Conservation (phyloP, 2,329 filamentous ascomycete genomes). For the Pyrenophora graminea region DNA sequence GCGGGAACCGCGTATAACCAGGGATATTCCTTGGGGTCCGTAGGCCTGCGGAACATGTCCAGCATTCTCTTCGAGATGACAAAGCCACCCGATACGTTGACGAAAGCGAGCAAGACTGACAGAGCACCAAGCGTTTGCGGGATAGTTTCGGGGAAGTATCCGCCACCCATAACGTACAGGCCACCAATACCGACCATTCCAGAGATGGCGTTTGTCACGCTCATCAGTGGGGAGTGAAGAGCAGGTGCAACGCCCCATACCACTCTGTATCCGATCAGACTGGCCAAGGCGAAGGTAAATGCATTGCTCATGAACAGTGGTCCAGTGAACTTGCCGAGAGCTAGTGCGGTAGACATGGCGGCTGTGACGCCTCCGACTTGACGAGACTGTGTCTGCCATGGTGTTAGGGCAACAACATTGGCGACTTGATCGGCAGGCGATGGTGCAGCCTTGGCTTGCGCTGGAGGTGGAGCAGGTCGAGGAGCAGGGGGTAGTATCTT, state of each 20-base stretch:
- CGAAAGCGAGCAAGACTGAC: constrained; percentile 82
- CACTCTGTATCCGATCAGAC: constrained; percentile 77
- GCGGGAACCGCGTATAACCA: constrained; percentile 84
- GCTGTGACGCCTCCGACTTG: constrained; percentile 76
- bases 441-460: constrained; percentile 51
- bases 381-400: constrained; percentile 78
- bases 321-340: constrained; percentile 76
- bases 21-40: constrained; percentile 84
- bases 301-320: constrained; percentile 87
- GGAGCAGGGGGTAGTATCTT: constrained; percentile 76
- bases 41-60: constrained; percentile 68
- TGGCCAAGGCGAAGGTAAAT: constrained; percentile 82
- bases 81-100: constrained; percentile 87
- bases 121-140: constrained; percentile 76
- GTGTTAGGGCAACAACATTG: constrained; percentile 70
- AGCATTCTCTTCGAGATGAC: constrained; percentile 93
- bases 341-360: constrained; percentile 75
- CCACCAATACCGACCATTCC: constrained; percentile 88
- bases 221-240: constrained; percentile 82
- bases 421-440: constrained; percentile 50
- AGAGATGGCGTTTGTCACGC: constrained; percentile 89
- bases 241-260: constrained; percentile 6
- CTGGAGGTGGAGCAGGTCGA: constrained; percentile 65
- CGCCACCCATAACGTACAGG: constrained; percentile 85
- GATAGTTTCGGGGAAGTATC: constrained; percentile 64